Base-by-base conservation (phyloP, 164 flowering plant genomes). In the Vitis rupestris region DNA sequence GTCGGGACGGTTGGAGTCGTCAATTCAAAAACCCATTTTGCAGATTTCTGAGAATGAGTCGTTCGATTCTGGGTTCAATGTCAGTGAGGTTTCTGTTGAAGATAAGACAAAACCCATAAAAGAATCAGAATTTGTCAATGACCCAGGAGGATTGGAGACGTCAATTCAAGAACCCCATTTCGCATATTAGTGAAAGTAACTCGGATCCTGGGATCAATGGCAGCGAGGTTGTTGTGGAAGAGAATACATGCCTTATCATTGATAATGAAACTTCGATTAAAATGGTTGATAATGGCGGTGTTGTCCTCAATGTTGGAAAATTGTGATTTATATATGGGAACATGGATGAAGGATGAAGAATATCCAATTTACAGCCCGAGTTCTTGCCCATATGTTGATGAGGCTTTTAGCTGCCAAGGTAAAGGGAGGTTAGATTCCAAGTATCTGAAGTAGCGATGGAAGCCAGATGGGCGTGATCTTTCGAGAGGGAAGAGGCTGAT, bases 401-500 rank as follows among this genome's bases (percentile, higher is more conserved):
- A 87, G 62, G 96, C 88, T 72, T 91, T 76, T 80, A 83, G 80
- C 65, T 94, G 98, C 68, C 88, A 85, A 70, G 74, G 61, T 31
- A 94, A 94, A 74, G 94, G 98, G 9, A 82, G 97, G 72, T 69
- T 50, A 4, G 97, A 94, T 64, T 75, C 79, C 0, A 85, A 80
- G 44, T 94, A 90, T 78, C 57, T 80, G 65, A 84, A 84, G 27
- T 93, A 97, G 98, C 72, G 95, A n/a, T 93, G 98, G 98, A 85
- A 91, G 81, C 97, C 98, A 16, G 72, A 85, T 59, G 93, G 68
- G 30, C 91, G 97, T 74, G 83, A 91, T 65, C 90, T 91, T 78
- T 97, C 98, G 19, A 85, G 93, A 69, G 97, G 96, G 72, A 95
- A 91, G 80, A 84, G 84, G 82, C 76, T 95, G 71, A 81, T 90